phyloP scores from a whole-genome alignment of 805 yeast species.

The Metschnikowia vanudenii region DNA sequence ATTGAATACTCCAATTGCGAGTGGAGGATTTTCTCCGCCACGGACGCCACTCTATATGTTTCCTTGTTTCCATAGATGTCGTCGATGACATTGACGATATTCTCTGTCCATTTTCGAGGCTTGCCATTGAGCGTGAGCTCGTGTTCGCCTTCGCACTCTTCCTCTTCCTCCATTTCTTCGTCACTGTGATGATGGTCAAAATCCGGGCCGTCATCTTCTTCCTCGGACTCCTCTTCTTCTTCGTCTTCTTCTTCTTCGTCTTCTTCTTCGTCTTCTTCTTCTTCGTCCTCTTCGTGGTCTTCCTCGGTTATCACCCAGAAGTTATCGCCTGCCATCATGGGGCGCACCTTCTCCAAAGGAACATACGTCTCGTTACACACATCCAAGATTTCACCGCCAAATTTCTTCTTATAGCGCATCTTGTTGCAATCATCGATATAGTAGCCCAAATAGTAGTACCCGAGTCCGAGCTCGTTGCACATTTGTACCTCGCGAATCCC shows the following conservation, averaged over 20 bases:
- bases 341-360: slow-evolving; percentile 31
- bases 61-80: slow-evolving; percentile 8
- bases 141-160: slow-evolving; percentile 9
- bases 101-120: slow-evolving; percentile 6
- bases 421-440: slow-evolving; percentile 76
- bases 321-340: slow-evolving; percentile 28
- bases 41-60: slow-evolving; percentile 22
- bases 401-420: slow-evolving; percentile 77
- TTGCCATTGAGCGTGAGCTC: slow-evolving; percentile 5
- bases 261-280: slow-evolving; percentile 11
- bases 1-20: slow-evolving; percentile 13
- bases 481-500: slow-evolving; percentile 68
- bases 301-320: slow-evolving; percentile 24
- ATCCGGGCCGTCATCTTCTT: slow-evolving; percentile 10
- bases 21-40: slow-evolving; percentile 15
- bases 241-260: background rate
- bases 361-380: slow-evolving; percentile 46
- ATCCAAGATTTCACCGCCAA: slow-evolving; percentile 74
- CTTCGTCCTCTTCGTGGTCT: slow-evolving; percentile 9
- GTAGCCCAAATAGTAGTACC: slow-evolving; percentile 76
- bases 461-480: slow-evolving; percentile 43
- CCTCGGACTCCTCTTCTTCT: slow-evolving; percentile 19
- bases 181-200: background rate
- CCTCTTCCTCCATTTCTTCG: background rate
- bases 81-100: slow-evolving; percentile 8